phyloP scores from a whole-genome alignment of 1,284 basidiomycete genomes.

The Polyporus tsugae region DNA sequence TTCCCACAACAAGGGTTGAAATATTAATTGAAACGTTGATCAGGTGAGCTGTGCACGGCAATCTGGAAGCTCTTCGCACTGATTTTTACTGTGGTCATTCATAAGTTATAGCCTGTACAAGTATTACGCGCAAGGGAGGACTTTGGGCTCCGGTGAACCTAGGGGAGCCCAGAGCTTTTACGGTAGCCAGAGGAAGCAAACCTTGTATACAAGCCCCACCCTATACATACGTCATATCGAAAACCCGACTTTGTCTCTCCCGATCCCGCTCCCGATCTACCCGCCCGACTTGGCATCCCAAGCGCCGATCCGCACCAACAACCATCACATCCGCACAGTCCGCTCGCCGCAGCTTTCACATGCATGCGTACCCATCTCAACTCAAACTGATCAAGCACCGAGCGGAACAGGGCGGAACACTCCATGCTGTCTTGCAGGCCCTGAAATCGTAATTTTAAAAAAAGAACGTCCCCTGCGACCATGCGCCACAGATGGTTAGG shows the following conservation, averaged over 20 bases:
- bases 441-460: not conserved
- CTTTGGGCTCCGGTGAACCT: no score
- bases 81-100: not conserved
- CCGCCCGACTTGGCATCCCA: conserved; percentile 2
- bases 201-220: not conserved
- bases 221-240: not conserved
- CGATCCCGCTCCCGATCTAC: not conserved
- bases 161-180: no score
- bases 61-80: not conserved
- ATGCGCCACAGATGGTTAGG: not conserved
- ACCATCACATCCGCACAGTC: not conserved
- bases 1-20: not conserved
- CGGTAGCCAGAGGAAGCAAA: not conserved
- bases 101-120: not conserved
- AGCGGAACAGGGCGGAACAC: no score
- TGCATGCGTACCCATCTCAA: no score
- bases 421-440: not conserved
- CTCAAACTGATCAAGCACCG: no score
- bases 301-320: not conserved
- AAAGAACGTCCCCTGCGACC: not conserved
- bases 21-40: not conserved
- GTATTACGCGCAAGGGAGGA: no score
- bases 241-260: not conserved
- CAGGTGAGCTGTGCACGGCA: not conserved
- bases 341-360: not conserved